Evolutionary conservation across 192 early-diverging fungal genomes (phyloP).

Genomic region (Dissophora ornata): DNA sequence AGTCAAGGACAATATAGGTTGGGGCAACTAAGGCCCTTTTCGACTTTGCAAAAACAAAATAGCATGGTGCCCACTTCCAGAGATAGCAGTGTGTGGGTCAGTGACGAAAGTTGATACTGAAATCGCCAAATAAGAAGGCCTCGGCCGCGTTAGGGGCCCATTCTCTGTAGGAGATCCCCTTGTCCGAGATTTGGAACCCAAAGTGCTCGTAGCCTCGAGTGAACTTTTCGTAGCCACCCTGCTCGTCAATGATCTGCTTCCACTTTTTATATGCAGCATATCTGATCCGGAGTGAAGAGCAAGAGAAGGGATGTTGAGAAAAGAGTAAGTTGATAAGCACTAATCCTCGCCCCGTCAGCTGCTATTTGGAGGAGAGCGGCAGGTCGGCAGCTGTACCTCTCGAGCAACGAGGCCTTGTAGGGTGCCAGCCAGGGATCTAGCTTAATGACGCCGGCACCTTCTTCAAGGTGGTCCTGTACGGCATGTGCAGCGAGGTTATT

Average conservation of each 20-base stretch:
- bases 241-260: conserved; percentile 75
- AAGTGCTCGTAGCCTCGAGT: conserved; percentile 82
- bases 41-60: no score
- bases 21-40: no score
- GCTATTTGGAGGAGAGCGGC: no score
- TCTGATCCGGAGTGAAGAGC: conserved; percentile 28
- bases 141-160: conserved; percentile 89
- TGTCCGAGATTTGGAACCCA: conserved; percentile 80
- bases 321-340: no score
- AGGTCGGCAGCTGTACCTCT: no score
- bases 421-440: conserved; percentile 86
- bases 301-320: background rate
- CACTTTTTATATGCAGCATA: conserved; percentile 74
- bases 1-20: conserved; percentile 13
- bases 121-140: conserved; percentile 92
- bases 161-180: conserved; percentile 88
- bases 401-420: conserved; percentile 67
- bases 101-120: conserved; percentile 72
- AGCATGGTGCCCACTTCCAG: no score
- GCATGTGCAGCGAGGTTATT: background rate
- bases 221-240: conserved; percentile 89
- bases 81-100: no score
- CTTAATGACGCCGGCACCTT: conserved; percentile 74
- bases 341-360: no score
- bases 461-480: conserved; percentile 15